Base-by-base conservation (phyloP, 2,329 filamentous ascomycete genomes). In the Sclerotinia spermophila region DNA sequence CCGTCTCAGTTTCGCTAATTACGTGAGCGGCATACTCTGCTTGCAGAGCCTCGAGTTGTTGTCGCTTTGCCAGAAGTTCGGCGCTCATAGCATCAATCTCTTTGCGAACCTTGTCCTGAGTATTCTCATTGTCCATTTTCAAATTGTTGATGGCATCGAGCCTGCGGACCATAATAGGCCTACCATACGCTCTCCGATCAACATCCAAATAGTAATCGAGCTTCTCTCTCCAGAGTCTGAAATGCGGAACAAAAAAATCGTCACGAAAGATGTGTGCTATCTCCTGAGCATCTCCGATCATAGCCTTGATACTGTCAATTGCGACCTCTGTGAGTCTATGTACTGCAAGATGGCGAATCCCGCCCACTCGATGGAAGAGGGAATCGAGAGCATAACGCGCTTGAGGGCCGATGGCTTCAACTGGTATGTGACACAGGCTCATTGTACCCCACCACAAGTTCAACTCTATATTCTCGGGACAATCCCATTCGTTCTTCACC, bases 381-480 rank as follows among this genome's bases (percentile, higher is more conserved):
- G 35, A 21, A 38, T 5, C 33, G 60, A 45, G 67, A 48, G 53
- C 48, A 48, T 6, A 35, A 56, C 30, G 33, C 48, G 59, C 38
- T 62, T 53, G 53, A 71, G 10, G n/a, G 11, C 30, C n/a, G 17
- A 71, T 67, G 15, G 73, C 73, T 59, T 62, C 55, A 45, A 65
- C 33, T 24, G 73, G 73, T 44, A 73, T 64, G n/a, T 59, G 7
- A 64, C 68, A 73, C 15, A 70, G 61, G 24, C 24, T 58, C 7
- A 74, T 40, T 33, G 48, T 53, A 30, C 33, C 58, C 70, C 72
- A 71, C 72, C 72, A 73, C n/a, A 48, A 33, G n/a, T 38, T 73
- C 5, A 74, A 53, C 64, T 74, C 73, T 17, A 71, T 65, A 33
- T 71, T 71, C 53, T 74, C 73, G 21, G 71, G 72, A 27, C 69